These are phyloP conservation scores for Hirsutella minnesotensis DNA, from an alignment of 2,329 filamentous ascomycete species.

Conservation along the genomic window DNA sequence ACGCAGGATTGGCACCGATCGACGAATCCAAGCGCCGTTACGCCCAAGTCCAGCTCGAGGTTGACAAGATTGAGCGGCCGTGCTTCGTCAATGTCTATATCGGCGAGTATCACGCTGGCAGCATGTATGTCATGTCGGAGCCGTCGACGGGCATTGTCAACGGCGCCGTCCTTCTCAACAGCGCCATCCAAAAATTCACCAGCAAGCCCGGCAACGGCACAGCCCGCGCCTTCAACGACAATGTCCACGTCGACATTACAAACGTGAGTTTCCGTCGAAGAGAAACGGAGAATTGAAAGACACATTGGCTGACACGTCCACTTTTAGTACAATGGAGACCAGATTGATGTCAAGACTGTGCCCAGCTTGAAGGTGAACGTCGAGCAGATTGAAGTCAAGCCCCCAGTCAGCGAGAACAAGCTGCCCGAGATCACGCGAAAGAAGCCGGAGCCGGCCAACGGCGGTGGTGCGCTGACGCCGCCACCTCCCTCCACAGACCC, in stretches of 20 bases:
- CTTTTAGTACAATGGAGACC: not conserved
- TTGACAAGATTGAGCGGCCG: not conserved
- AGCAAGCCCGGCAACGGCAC: not conserved
- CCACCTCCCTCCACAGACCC: not conserved
- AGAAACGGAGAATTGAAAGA: no score
- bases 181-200: not conserved
- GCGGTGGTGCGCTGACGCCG: not conserved
- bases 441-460: not conserved
- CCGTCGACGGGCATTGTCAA: not conserved
- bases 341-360: not conserved
- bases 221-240: not conserved
- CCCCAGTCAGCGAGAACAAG: not conserved
- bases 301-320: no score
- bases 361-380: not conserved
- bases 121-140: not conserved
- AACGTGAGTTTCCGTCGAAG: not conserved
- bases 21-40: not conserved
- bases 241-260: not conserved
- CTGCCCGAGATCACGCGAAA: not conserved
- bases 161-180: not conserved
- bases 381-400: not conserved
- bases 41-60: not conserved
- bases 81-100: not conserved
- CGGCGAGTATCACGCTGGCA: not conserved
- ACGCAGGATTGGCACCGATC: not conserved